These are phyloP conservation scores for Trichomonas gallinae DNA, from an alignment of 208 protist genomes.

Conservation along the genomic window DNA sequence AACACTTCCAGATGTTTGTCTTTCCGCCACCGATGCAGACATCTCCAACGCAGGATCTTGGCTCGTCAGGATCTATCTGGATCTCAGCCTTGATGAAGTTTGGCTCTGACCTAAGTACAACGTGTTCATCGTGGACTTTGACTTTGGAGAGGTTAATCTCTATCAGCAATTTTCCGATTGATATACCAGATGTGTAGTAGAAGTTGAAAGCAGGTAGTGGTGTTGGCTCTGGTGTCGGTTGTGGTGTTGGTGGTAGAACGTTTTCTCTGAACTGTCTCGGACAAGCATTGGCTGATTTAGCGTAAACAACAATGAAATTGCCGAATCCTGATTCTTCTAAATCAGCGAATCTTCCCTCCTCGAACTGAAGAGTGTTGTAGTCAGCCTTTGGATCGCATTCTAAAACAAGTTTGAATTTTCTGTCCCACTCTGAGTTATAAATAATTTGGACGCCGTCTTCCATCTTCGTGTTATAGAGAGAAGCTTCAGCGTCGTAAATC, in stretches of 20 bases:
- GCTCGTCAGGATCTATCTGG: background rate
- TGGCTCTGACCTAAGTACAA: background rate
- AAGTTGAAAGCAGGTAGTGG: background rate
- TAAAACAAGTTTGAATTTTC: background rate
- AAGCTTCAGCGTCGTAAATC: background rate
- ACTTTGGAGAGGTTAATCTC: too few species aligned
- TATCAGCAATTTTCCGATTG: background rate
- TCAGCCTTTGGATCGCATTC: background rate
- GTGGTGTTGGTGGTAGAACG: background rate
- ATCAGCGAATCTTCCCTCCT: background rate
- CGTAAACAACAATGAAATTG: background rate
- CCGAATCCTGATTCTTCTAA: background rate
- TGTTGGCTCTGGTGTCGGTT: background rate
- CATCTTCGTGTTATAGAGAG: too few species aligned
- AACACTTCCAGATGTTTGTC: background rate
- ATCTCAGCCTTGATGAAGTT: background rate
- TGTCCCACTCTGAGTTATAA: background rate
- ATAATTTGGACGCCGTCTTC: background rate
- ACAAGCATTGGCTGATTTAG: background rate
- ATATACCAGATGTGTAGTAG: background rate
- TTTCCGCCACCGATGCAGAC: background rate
- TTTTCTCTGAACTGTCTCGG: background rate
- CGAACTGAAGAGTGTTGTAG: background rate
- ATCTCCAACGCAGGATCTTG: background rate
- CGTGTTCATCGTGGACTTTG: background rate